These are phyloP conservation scores for Leccinellum rugosiceps DNA, from an alignment of 768 basidiomycete genomes.

Conservation along the genomic window DNA sequence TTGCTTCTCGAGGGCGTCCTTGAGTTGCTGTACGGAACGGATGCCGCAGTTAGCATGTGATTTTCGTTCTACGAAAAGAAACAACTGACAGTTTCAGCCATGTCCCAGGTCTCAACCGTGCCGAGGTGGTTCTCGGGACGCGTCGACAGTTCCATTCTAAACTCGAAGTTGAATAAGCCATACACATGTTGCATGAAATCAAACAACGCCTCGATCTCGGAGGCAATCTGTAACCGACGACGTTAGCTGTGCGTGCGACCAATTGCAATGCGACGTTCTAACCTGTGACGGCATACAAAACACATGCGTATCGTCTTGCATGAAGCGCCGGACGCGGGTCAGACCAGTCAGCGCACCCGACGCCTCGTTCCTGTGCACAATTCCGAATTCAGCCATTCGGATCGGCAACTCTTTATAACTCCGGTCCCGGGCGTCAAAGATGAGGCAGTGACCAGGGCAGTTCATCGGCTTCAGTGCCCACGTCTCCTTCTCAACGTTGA, in stretches of 20 bases:
- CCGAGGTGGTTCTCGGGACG: conserved; percentile 95
- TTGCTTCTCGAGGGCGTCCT: conserved; percentile 74
- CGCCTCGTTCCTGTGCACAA: conserved; percentile 95
- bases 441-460: conserved; percentile 94
- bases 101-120: conserved; percentile 83
- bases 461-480: conserved; percentile 99
- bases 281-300: conserved; percentile 96
- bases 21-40: conserved; percentile 62
- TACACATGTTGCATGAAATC: conserved; percentile 96
- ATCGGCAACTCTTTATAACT: conserved; percentile 95
- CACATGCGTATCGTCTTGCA: conserved; percentile 98
- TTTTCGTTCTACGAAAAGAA: not conserved
- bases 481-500: conserved; percentile 93
- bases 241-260: not conserved
- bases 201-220: conserved; percentile 83
- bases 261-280: conserved; percentile 8
- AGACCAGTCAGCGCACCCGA: conserved; percentile 91
- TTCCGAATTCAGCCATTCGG: conserved; percentile 98
- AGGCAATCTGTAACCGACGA: conserved; percentile 57
- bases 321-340: conserved; percentile 90
- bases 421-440: conserved; percentile 92
- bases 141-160: conserved; percentile 91
- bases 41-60: conserved; percentile 4
- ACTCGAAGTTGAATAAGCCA: conserved; percentile 91
- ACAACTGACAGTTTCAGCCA: conserved; percentile 67